Conservation (phyloP, 208 protist species). For the Herpetomonas tarakana region DNA sequence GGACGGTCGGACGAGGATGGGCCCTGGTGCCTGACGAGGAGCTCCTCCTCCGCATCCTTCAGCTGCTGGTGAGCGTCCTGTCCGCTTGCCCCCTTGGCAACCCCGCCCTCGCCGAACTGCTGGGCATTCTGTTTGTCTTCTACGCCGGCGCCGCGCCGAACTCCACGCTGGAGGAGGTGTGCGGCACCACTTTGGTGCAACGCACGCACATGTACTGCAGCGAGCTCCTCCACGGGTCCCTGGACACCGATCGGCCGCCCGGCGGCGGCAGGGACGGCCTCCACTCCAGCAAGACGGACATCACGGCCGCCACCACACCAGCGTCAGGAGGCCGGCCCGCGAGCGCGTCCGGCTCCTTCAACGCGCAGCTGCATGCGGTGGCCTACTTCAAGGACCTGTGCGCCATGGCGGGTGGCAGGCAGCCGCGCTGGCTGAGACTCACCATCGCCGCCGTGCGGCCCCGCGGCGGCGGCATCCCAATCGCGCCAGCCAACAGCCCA, state of each 20-base stretch:
- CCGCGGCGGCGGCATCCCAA: background rate
- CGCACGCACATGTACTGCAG: slow-evolving; percentile 32
- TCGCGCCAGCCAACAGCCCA: background rate
- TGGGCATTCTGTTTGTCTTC: slow-evolving; percentile 56
- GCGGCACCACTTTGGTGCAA: slow-evolving; percentile 60
- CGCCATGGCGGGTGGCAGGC: slow-evolving; percentile 22
- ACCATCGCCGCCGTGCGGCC: slow-evolving; percentile 16
- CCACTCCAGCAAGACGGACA: slow-evolving; percentile 4
- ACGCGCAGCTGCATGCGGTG: slow-evolving; percentile 47
- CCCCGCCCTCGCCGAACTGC: slow-evolving; percentile 32
- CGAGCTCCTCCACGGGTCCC: slow-evolving; percentile 21
- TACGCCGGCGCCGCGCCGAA: slow-evolving; percentile 32
- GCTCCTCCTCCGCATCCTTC: slow-evolving; percentile 51
- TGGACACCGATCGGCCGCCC: background rate
- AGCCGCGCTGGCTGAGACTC: slow-evolving; percentile 23
- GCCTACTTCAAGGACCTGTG: slow-evolving; percentile 68
- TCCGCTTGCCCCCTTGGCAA: slow-evolving; percentile 49
- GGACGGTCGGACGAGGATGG: background rate
- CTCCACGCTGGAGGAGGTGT: slow-evolving; percentile 68
- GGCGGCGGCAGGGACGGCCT: background rate
- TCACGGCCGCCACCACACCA: slow-evolving; percentile 2
- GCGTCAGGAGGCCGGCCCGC: background rate
- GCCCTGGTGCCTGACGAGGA: slow-evolving; percentile 47
- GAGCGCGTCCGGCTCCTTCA: slow-evolving; percentile 17
- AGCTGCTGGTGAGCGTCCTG: slow-evolving; percentile 45